Evolutionary conservation across 2,329 filamentous ascomycete species (phyloP).

Genomic region (Xylariales sp.): DNA sequence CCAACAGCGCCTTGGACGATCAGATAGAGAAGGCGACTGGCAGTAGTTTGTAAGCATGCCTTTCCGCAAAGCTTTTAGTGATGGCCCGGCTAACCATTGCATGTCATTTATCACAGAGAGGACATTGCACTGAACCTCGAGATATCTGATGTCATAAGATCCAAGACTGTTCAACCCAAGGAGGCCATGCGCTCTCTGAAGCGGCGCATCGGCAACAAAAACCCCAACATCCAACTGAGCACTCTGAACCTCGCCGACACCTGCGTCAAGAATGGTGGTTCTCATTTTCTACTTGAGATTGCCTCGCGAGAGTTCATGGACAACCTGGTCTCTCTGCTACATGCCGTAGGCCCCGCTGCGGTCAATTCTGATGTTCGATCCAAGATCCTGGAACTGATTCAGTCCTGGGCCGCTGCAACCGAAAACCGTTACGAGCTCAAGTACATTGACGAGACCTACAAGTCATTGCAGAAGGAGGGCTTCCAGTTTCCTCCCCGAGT

Average conservation of each 20-base stretch:
- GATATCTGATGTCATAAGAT: slow-evolving; percentile 95
- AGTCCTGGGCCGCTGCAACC: slow-evolving; percentile 87
- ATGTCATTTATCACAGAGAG: slow-evolving; percentile 56
- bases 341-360: slow-evolving; percentile 68
- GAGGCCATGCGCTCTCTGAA: slow-evolving; percentile 98
- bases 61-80: no score
- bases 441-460: slow-evolving; percentile 89
- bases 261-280: slow-evolving; percentile 96
- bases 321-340: slow-evolving; percentile 85
- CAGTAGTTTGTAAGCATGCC: slow-evolving; percentile 89
- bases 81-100: no score
- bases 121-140: slow-evolving; percentile 97
- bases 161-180: slow-evolving; percentile 94
- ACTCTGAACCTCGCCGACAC: slow-evolving; percentile 96
- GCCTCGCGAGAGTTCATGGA: slow-evolving; percentile 98
- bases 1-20: slow-evolving; percentile 88
- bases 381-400: slow-evolving; percentile 91
- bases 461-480: slow-evolving; percentile 74
- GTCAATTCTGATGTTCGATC: slow-evolving; percentile 80
- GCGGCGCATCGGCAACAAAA: slow-evolving; percentile 91
- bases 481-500: slow-evolving; percentile 85
- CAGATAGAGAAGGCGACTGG: slow-evolving; percentile 94
- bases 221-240: slow-evolving; percentile 93
- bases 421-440: slow-evolving; percentile 77
- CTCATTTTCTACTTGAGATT: slow-evolving; percentile 92